phyloP scores from a whole-genome alignment of 805 yeast genomes.

The Komagataella ulmi region DNA sequence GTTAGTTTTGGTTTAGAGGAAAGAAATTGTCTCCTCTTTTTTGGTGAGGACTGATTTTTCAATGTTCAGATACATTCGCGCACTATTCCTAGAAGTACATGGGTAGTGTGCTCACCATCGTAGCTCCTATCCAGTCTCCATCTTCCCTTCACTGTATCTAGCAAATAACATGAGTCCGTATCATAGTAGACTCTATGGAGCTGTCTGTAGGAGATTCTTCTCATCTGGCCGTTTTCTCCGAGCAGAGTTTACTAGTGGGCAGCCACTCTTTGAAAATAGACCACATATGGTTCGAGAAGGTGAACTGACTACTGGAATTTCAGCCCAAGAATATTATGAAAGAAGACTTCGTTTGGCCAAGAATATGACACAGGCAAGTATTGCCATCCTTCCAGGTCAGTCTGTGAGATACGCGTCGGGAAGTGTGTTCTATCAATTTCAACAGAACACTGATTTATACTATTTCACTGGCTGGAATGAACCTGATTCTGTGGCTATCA shows the following conservation, averaged over 20 bases:
- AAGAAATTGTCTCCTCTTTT: background rate
- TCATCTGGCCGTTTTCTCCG: background rate
- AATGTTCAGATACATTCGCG: background rate
- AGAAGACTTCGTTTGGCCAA: constrained; percentile 52
- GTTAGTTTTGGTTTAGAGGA: background rate
- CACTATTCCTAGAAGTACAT: background rate
- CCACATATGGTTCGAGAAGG: constrained; percentile 66
- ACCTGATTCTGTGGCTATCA: constrained; percentile 60
- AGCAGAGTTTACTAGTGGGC: constrained; percentile 45
- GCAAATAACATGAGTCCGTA: background rate
- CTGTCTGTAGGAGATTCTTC: background rate
- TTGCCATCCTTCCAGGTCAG: constrained; percentile 67
- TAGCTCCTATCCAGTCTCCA: background rate
- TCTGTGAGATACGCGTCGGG: constrained; percentile 74
- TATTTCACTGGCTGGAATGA: constrained; percentile 90
- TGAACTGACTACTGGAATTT: constrained; percentile 77
- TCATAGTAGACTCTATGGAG: background rate
- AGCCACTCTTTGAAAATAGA: constrained; percentile 77
- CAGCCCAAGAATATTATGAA: constrained; percentile 68
- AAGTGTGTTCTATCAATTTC: constrained; percentile 82
- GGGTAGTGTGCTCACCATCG: background rate
- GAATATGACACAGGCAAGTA: constrained; percentile 44
- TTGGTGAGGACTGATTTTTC: background rate
- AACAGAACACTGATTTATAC: constrained; percentile 80
- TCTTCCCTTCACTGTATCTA: background rate